phyloP scores from a whole-genome alignment of 306 rosid genomes.

The Rosa chinensis region DNA sequence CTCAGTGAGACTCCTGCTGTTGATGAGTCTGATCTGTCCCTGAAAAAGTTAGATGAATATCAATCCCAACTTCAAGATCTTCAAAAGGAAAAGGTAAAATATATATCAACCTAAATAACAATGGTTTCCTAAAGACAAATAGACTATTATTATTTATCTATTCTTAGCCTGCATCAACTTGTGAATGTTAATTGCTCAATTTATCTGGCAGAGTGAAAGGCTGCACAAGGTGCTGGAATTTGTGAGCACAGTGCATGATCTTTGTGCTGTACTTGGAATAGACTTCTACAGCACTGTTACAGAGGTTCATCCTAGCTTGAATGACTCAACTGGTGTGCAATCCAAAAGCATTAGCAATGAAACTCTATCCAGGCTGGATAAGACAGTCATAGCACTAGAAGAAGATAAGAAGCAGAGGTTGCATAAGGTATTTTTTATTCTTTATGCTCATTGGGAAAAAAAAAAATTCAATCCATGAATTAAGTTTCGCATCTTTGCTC shows the following conservation, averaged over 20 bases:
- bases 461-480: not conserved
- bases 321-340: slow-evolving; percentile 86
- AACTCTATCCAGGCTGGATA: slow-evolving; percentile 81
- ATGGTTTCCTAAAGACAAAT: slow-evolving; percentile 19
- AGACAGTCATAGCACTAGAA: slow-evolving; percentile 66
- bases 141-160: slow-evolving; percentile 10
- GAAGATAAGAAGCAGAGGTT: slow-evolving; percentile 85
- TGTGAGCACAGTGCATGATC: slow-evolving; percentile 88
- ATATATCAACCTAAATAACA: not conserved
- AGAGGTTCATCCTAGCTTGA: slow-evolving; percentile 96
- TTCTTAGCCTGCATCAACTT: slow-evolving; percentile 16
- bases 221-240: slow-evolving; percentile 87
- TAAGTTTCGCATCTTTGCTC: slow-evolving; percentile 26
- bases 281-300: slow-evolving; percentile 93
- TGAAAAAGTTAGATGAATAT: slow-evolving; percentile 85
- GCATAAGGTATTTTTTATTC: slow-evolving; percentile 47
- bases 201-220: slow-evolving; percentile 73
- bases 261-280: slow-evolving; percentile 96
- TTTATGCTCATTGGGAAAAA: not conserved
- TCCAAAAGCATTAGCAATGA: slow-evolving; percentile 95
- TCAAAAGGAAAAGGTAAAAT: slow-evolving; percentile 91
- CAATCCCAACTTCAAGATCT: slow-evolving; percentile 91
- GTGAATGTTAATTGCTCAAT: slow-evolving; percentile 24
- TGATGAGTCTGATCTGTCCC: slow-evolving; percentile 79
- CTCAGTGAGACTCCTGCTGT: slow-evolving; percentile 53